A percentile compares a stretch with the other conserved stretches of the same genome.
Evolutionary conservation across 352 stramenopile genomes (phyloP).

Genomic region (Phytophthora fragariaefolia): DNA sequence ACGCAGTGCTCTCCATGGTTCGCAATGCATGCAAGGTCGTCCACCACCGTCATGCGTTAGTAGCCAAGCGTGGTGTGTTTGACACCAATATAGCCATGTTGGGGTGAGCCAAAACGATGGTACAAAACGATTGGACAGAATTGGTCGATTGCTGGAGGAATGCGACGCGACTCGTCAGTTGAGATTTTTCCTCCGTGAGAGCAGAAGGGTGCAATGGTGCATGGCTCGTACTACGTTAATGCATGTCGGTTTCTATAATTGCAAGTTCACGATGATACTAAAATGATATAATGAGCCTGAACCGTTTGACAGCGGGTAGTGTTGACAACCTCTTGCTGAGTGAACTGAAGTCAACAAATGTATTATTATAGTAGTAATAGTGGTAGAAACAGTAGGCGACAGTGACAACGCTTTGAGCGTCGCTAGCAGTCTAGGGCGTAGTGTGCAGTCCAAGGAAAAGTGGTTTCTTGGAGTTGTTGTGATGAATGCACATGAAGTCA

Average conservation of each 20-base stretch:
- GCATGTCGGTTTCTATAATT: constrained; percentile 15
- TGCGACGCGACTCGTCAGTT: constrained; percentile 16
- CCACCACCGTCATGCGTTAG: constrained; percentile 2
- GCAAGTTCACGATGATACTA: constrained; percentile 59
- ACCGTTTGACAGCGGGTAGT: constrained; percentile 48
- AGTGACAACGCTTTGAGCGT: too few species aligned
- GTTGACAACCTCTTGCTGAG: constrained; percentile 73
- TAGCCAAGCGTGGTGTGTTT: constrained; percentile 26
- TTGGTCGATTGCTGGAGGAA: constrained; percentile 2
- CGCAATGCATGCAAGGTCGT: constrained; percentile 36
- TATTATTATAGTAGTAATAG: too few species aligned
- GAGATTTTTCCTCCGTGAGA: constrained; percentile 17
- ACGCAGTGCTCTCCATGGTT: constrained; percentile 41
- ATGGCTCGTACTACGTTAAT: too few species aligned
- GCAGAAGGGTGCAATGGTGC: background rate
- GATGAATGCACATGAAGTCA: too few species aligned
- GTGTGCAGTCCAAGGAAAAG: too few species aligned
- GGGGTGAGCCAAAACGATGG: constrained; percentile 1
- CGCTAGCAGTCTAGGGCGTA: too few species aligned
- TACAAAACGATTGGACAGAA: constrained; percentile 39
- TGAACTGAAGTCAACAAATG: constrained; percentile 44
- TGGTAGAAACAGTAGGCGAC: background rate
- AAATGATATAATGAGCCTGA: constrained; percentile 89
- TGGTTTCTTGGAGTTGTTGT: too few species aligned
- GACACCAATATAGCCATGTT: constrained; percentile 46